phyloP scores from a whole-genome alignment of 768 basidiomycete genomes.

The Boletus bicolor region DNA sequence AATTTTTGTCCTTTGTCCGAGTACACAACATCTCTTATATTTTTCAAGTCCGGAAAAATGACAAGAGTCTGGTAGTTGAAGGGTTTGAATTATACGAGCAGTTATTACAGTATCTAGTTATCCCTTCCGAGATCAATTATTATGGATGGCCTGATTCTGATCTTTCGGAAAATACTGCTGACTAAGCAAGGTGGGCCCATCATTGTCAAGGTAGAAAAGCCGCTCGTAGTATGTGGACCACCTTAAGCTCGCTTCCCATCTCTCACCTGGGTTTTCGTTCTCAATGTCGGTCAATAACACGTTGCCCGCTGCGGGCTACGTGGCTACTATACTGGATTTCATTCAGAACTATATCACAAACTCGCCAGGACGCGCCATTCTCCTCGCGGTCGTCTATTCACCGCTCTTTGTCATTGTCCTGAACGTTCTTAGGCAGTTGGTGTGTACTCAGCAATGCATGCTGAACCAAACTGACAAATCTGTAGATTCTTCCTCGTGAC shows the following conservation, averaged over 20 bases:
- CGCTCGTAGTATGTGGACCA: background rate
- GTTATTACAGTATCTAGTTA: no score
- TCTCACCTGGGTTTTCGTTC: background rate
- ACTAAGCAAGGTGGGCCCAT: constrained; percentile 19
- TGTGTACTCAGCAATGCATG: constrained; percentile 33
- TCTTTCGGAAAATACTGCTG: constrained; percentile 10
- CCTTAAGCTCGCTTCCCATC: background rate
- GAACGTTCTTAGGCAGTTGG: constrained; percentile 79
- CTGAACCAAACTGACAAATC: background rate
- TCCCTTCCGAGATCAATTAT: no score
- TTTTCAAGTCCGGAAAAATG: background rate
- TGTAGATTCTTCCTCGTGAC: constrained; percentile 64
- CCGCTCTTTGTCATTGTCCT: constrained; percentile 66
- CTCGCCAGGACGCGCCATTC: constrained; percentile 29
- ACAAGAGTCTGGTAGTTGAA: background rate
- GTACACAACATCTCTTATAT: no score
- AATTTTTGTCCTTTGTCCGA: background rate
- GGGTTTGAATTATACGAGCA: background rate
- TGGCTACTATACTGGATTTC: constrained; percentile 15
- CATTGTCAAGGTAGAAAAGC: constrained; percentile 6
- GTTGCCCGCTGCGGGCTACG: constrained; percentile 25
- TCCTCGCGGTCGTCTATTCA: constrained; percentile 54
- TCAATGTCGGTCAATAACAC: constrained; percentile 28
- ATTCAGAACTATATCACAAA: constrained; percentile 20
- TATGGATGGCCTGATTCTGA: constrained; percentile 17